Evolutionary conservation across 148 eudicot genomes (phyloP).

Genomic region (Rhododendron vialii): DNA sequence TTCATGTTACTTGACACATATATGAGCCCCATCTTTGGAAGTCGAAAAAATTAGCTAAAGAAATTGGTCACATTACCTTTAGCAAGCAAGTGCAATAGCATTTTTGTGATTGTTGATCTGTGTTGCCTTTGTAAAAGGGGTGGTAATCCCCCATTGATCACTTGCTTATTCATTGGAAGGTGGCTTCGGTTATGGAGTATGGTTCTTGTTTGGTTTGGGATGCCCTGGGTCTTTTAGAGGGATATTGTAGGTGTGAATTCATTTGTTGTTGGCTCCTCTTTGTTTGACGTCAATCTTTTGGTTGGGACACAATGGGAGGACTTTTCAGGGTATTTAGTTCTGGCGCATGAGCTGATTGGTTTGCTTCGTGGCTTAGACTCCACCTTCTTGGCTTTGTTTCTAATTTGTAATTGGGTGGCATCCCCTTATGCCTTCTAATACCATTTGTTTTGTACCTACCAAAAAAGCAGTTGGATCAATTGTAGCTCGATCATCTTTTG

Average conservation of each 20-base stretch:
- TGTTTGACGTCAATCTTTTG: not conserved
- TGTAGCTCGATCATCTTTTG: not conserved
- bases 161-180: not conserved
- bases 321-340: no score
- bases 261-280: not conserved
- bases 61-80: no score
- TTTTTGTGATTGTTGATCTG: not conserved
- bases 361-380: not conserved
- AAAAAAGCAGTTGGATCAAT: not conserved
- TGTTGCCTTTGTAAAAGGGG: not conserved
- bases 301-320: not conserved
- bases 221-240: not conserved
- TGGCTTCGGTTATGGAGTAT: not conserved
- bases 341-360: not conserved
- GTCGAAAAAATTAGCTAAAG: not conserved
- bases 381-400: not conserved
- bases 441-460: not conserved
- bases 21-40: not conserved
- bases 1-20: not conserved
- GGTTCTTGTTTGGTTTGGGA: not conserved
- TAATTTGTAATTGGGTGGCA: not conserved
- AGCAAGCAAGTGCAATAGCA: not conserved
- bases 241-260: not conserved
- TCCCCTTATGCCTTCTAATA: not conserved
- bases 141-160: not conserved